These are phyloP conservation scores for Cystobasidiaceae sp. DNA, from an alignment of 1,284 basidiomycete species.

Conservation along the genomic window DNA sequence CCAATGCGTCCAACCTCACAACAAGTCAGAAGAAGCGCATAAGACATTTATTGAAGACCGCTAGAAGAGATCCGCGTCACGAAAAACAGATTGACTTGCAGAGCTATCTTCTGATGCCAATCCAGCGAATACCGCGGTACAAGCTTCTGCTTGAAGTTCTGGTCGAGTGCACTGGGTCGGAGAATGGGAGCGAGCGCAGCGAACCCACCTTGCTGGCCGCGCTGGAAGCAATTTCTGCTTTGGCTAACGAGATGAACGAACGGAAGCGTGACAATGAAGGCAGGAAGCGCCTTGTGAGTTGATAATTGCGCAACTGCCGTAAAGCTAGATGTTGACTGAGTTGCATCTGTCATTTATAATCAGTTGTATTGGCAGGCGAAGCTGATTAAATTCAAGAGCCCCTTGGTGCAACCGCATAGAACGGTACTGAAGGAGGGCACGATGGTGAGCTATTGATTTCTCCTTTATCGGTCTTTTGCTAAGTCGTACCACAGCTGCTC, in stretches of 20 bases:
- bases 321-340: too few species aligned
- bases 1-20: constrained; percentile 14
- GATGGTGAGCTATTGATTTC: constrained; percentile 45
- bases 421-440: constrained; percentile 51
- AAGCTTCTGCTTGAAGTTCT: constrained; percentile 57
- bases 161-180: constrained; percentile 34
- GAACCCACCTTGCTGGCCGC: constrained; percentile 68
- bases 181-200: constrained; percentile 11
- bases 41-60: constrained; percentile 43
- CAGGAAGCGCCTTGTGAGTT: constrained; percentile 66
- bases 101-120: constrained; percentile 86
- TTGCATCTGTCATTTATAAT: too few species aligned
- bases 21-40: constrained; percentile 33
- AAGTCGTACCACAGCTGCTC: constrained; percentile 55
- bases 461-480: constrained; percentile 44
- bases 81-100: constrained; percentile 93
- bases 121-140: constrained; percentile 95
- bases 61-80: constrained; percentile 61
- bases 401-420: constrained; percentile 95
- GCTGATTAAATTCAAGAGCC: constrained; percentile 85
- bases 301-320: too few species aligned
- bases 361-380: constrained; percentile 67
- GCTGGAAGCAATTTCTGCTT: constrained; percentile 71
- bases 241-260: constrained; percentile 94
- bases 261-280: constrained; percentile 91